phyloP scores from a whole-genome alignment of 495 filamentous ascomycete species.

The Aspergillus incahuasiensis region DNA sequence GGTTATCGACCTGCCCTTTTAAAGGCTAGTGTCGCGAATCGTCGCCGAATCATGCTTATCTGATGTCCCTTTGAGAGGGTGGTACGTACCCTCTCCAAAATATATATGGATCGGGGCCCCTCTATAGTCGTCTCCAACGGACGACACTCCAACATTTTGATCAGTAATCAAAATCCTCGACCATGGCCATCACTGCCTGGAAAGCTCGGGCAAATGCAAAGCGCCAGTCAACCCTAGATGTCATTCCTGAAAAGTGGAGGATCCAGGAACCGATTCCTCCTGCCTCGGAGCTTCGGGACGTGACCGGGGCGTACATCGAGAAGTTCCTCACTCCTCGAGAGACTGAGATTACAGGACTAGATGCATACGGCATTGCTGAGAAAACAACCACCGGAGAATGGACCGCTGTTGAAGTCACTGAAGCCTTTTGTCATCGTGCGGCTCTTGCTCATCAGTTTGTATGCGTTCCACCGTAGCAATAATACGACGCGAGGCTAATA shows the following conservation, averaged over 20 bases:
- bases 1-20: background rate
- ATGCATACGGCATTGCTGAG: conserved; percentile 45
- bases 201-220: conserved; percentile 44
- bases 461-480: background rate
- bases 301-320: conserved; percentile 57
- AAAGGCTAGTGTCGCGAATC: background rate
- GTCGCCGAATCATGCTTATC: background rate
- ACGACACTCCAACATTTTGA: background rate
- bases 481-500: background rate
- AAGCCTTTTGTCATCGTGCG: conserved; percentile 54
- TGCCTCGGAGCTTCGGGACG: conserved; percentile 50
- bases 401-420: conserved; percentile 47
- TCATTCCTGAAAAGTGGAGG: conserved; percentile 57
- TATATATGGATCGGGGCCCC: background rate
- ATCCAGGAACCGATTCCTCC: conserved; percentile 44
- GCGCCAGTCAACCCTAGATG: conserved; percentile 45
- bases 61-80: background rate
- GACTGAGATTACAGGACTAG: conserved; percentile 52
- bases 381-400: conserved; percentile 43
- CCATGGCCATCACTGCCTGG: conserved; percentile 31
- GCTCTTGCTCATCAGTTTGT: conserved; percentile 55
- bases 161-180: background rate
- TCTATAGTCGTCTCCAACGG: background rate
- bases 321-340: conserved; percentile 52
- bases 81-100: too few relatives aligned